phyloP scores from a whole-genome alignment of 306 rosid species.

The Quercus parvula region DNA sequence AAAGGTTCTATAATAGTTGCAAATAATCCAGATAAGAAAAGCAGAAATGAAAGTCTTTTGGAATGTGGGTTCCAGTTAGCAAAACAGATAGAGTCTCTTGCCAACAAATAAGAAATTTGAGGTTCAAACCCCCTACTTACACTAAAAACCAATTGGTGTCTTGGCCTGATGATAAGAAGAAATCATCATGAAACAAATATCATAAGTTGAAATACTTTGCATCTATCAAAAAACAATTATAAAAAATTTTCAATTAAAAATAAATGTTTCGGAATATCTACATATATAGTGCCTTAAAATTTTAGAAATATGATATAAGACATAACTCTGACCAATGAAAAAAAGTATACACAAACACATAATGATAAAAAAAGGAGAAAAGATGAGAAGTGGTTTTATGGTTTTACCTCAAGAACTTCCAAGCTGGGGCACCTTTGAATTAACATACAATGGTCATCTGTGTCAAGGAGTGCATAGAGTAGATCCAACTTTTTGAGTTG shows the following conservation, averaged over 20 bases:
- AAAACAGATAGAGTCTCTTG: no score
- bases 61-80: no score
- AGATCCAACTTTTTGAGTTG: slow-evolving; percentile 78
- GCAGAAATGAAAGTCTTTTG: not conserved
- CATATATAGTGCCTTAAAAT: not conserved
- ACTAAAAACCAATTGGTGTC: no score
- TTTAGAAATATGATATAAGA: not conserved
- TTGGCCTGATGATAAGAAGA: no score
- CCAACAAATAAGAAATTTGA: no score
- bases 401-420: slow-evolving; percentile 77
- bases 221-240: no score
- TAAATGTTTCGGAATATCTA: not conserved
- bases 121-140: no score
- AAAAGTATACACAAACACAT: not conserved
- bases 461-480: slow-evolving; percentile 77
- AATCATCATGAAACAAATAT: no score
- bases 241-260: no score
- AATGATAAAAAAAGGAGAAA: not conserved
- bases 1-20: not conserved
- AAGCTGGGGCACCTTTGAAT: slow-evolving; percentile 87
- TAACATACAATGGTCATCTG: slow-evolving; percentile 83
- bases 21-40: not conserved
- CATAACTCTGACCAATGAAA: not conserved
- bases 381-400: not conserved
- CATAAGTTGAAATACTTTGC: no score